phyloP scores from a whole-genome alignment of 345 rosid genomes.

The Firmiana major region DNA sequence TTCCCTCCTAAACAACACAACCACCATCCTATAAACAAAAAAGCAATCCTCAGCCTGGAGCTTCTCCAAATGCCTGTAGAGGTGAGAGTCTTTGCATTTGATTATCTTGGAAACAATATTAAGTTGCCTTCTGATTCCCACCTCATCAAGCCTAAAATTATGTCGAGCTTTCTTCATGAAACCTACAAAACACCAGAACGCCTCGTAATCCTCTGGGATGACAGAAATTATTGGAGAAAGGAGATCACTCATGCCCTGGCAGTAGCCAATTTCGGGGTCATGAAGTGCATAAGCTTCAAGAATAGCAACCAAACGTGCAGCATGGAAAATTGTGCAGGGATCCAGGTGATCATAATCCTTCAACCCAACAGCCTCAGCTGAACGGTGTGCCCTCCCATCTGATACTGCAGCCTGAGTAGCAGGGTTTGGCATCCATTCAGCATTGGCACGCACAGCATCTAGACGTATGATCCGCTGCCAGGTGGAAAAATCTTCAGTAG shows the following conservation, averaged over 20 bases:
- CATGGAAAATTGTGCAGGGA: slow-evolving; percentile 76
- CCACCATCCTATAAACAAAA: slow-evolving; percentile 96
- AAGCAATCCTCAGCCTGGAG: slow-evolving; percentile 95
- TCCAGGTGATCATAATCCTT: slow-evolving; percentile 79
- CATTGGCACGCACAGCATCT: slow-evolving; percentile 90
- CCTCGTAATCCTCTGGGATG: slow-evolving; percentile 79
- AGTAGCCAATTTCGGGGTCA: slow-evolving; percentile 94
- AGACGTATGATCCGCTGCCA: slow-evolving; percentile 97
- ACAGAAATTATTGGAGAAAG: slow-evolving; percentile 89
- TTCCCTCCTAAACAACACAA: slow-evolving; percentile 87
- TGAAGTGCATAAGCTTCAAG: slow-evolving; percentile 92
- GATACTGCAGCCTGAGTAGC: slow-evolving; percentile 59
- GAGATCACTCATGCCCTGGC: slow-evolving; percentile 99
- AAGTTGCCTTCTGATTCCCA: slow-evolving; percentile 87
- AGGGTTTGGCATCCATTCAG: slow-evolving; percentile 66
- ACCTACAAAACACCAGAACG: slow-evolving; percentile 96
- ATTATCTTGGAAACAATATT: slow-evolving; percentile 81
- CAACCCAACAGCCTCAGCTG: slow-evolving; percentile 72
- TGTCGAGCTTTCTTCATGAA: slow-evolving; percentile 96
- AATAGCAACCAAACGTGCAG: slow-evolving; percentile 83
- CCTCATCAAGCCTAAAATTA: slow-evolving; percentile 89
- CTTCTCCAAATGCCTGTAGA: slow-evolving; percentile 86
- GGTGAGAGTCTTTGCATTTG: slow-evolving; percentile 78
- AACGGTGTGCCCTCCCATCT: slow-evolving; percentile 50
- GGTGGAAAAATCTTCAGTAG: slow-evolving; percentile 62